A percentile compares a stretch with the other conserved stretches of the same genome.
Evolutionary conservation across 495 filamentous ascomycete genomes (phyloP).

Genomic region (Pyrenopolyporus hunteri): DNA sequence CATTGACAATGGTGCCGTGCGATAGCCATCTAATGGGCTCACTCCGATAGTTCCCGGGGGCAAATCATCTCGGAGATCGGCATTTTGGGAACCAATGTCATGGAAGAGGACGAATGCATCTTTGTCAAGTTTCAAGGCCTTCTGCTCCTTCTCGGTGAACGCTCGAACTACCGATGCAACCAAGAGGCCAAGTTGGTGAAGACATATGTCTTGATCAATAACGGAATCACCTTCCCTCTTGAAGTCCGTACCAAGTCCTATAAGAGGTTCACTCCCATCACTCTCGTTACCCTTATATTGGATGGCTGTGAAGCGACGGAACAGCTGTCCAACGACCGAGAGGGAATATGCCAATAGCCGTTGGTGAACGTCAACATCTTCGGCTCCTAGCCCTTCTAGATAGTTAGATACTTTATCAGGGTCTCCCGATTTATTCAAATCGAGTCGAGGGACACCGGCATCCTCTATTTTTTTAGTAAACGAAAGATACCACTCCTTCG

Average conservation of each 20-base stretch:
- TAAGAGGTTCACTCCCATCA: neutral
- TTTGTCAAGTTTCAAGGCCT: slow-evolving; percentile 27
- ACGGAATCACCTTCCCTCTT: neutral
- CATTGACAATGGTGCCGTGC: slow-evolving; percentile 44
- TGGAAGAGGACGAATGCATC: slow-evolving; percentile 47
- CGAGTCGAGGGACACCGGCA: slow-evolving; percentile 15
- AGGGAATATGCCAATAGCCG: slow-evolving; percentile 33
- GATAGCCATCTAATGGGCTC: slow-evolving; percentile 26
- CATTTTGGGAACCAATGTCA: neutral
- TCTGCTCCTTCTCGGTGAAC: slow-evolving; percentile 37
- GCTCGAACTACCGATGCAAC: slow-evolving; percentile 37
- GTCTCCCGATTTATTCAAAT: slow-evolving; percentile 10
- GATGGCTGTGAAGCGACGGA: slow-evolving; percentile 37
- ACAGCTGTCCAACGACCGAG: slow-evolving; percentile 38
- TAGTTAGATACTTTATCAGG: neutral
- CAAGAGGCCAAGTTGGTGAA: slow-evolving; percentile 36
- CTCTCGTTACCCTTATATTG: neutral
- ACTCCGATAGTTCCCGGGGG: neutral
- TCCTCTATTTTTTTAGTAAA: slow-evolving; percentile 17
- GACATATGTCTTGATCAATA: slow-evolving; percentile 27
- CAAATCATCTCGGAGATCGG: neutral
- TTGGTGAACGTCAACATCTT: neutral
- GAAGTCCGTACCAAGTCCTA: slow-evolving; percentile 23
- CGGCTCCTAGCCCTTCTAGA: neutral
- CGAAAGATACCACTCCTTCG: slow-evolving; percentile 27